Conservation (phyloP, 1,284 basidiomycete species). For the Neotropicomus parvogracilis region DNA sequence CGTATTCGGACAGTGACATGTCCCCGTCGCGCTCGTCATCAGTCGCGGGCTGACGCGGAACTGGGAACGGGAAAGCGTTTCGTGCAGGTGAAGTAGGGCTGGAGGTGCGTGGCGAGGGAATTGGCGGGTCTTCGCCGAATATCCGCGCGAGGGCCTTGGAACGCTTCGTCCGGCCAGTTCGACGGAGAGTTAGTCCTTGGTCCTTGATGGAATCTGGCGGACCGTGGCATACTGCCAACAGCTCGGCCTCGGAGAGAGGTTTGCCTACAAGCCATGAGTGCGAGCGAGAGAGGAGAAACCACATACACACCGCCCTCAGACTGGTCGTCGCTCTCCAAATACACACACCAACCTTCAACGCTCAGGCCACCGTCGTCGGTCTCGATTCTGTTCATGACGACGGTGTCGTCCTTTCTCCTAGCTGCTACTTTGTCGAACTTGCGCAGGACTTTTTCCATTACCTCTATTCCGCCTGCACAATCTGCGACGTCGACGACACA, state of each 20-base stretch:
- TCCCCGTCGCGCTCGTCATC: conserved; percentile 43
- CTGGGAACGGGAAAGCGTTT: conserved; percentile 15
- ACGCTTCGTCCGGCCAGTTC: conserved; percentile 39
- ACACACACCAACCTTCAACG: conserved; percentile 88
- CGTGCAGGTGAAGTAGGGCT: conserved; percentile 37
- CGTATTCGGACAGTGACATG: conserved; percentile 30
- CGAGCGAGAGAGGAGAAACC: background rate
- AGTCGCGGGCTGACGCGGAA: conserved; percentile 21
- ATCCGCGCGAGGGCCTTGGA: conserved; percentile 50
- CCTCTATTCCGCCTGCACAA: conserved; percentile 76
- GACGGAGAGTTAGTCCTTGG: conserved; percentile 76
- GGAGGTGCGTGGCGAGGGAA: conserved; percentile 21
- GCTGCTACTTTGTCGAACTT: conserved; percentile 77
- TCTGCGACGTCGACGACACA: conserved; percentile 77
- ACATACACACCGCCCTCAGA: conserved; percentile 51
- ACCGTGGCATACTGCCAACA: conserved; percentile 83
- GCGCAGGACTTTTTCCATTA: conserved; percentile 81
- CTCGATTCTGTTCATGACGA: conserved; percentile 47
- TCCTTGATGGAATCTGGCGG: conserved; percentile 80
- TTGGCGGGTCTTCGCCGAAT: conserved; percentile 53
- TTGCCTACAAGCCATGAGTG: conserved; percentile 42
- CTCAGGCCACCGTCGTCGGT: conserved; percentile 65
- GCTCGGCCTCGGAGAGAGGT: conserved; percentile 78
- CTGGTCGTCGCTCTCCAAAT: conserved; percentile 59
- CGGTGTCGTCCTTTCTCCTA: conserved; percentile 45